Evolutionary conservation across 2,329 filamentous ascomycete species (phyloP), one percentile per base, ranked within the genome.

Genomic region (Xenoacremonium recifei): DNA sequence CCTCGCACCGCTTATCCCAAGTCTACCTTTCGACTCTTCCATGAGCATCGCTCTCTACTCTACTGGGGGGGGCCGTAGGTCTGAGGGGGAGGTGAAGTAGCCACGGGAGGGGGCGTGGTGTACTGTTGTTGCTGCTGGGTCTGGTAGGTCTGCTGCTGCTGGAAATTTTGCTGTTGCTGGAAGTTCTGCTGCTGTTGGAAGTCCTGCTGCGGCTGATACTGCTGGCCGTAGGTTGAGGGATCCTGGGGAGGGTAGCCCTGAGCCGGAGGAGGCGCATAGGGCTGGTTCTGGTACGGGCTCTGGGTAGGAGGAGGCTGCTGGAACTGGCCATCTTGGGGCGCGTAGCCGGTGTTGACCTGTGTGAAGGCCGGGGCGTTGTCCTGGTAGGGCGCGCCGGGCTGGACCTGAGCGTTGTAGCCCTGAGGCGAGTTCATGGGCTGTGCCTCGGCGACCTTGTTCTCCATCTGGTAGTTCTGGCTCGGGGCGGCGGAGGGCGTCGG

Each of bases 381-480:
- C 0, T 48, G 45, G 6, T 40, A 48, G 36, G 40, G 43, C 35
- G 49, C 44, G 4, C 46, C 35, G 15, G 44, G 45, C 45, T 52
- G 48, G 6, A 42, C 51, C 15, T 55, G 50, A 32, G 47, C 39
- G 25, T 48, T 44, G 34, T 53, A 53, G 19, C 49, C 37, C 17
- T 56, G 49, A 29, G 55, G 43, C 11, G 43, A 31, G n/a, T n/a
- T n/a, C 38, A 51, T 45, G 21, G 58, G 52, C 23, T 50, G 51
- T 3, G 52, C 32, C 50, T 59, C 55, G 7, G 56, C 51, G 10
- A 50, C 36, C 57, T 65, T 67, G 47, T 46, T 49, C 51, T 68
- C 64, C 59, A 64, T 62, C 47, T 63, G 60, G 48, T 61, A 57
- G 33, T 51, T 59, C 45, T 59, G 51, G 40, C 47, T 50, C 15